A percentile compares a stretch with the other conserved stretches of the same genome.
Conservation (phyloP, 768 basidiomycete species). For the Paxillus ammoniavirescens region DNA sequence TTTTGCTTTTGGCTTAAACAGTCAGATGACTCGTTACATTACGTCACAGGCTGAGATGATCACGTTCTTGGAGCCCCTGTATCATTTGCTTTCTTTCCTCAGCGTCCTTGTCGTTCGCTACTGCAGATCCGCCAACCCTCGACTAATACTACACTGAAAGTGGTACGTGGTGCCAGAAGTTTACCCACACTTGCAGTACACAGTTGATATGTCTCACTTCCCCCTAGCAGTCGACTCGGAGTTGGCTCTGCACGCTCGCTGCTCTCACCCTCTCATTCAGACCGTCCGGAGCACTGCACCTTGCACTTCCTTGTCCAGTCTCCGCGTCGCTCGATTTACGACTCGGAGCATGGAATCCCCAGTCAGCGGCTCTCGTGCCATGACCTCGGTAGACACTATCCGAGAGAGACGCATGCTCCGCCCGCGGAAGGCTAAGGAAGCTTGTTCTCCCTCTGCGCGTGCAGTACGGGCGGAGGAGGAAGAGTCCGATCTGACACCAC, state of each 20-base stretch:
- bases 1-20: no score
- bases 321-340: neutral
- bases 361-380: neutral
- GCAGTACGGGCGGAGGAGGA: neutral
- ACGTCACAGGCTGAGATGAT: no score
- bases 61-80: no score
- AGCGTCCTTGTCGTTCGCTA: no score
- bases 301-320: neutral
- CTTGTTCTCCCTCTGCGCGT: neutral
- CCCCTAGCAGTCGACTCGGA: neutral
- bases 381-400: neutral
- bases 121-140: no score
- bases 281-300: neutral
- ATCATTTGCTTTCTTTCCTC: no score
- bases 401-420: slow-evolving; percentile 2
- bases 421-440: neutral
- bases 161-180: neutral
- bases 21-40: no score
- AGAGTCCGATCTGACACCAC: slow-evolving; percentile 15
- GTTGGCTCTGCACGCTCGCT: neutral
- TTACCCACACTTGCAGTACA: neutral
- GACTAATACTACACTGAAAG: no score
- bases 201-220: neutral
- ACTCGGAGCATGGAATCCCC: neutral
- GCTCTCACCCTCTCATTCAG: no score